phyloP scores from a whole-genome alignment of 2,329 filamentous ascomycete genomes.

The Fusarium penzigii region DNA sequence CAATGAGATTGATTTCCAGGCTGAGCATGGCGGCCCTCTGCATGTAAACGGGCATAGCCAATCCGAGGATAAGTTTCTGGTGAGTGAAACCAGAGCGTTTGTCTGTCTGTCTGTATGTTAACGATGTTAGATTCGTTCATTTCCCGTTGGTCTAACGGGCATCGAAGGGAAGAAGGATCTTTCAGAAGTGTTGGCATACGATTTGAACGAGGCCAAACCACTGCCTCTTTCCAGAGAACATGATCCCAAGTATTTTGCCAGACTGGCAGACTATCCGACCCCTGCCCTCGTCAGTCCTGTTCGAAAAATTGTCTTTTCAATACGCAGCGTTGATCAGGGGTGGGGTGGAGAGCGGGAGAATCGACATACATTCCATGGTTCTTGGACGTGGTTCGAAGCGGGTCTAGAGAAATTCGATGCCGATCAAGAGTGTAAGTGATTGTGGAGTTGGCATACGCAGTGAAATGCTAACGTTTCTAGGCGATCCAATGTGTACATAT shows the following conservation, averaged over 20 bases:
- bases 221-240: slow-evolving; percentile 28
- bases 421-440: slow-evolving; percentile 29
- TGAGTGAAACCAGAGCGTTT: slow-evolving; percentile 18
- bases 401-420: slow-evolving; percentile 58
- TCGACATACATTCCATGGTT: slow-evolving; percentile 45
- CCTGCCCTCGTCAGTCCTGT: slow-evolving; percentile 50
- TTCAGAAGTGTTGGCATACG: slow-evolving; percentile 32
- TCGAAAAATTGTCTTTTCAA: slow-evolving; percentile 62
- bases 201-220: slow-evolving; percentile 31
- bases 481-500: slow-evolving; percentile 32
- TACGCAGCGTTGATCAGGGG: slow-evolving; percentile 60
- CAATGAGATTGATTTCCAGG: slow-evolving; percentile 32
- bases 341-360: slow-evolving; percentile 42
- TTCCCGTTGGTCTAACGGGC: slow-evolving; percentile 39
- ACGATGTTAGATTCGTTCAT: slow-evolving; percentile 36
- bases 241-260: slow-evolving; percentile 32
- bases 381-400: slow-evolving; percentile 65
- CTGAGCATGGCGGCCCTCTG: slow-evolving; percentile 23
- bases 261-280: slow-evolving; percentile 40
- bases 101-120: slow-evolving; percentile 2
- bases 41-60: slow-evolving; percentile 24
- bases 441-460: fast-evolving
- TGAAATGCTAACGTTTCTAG: slow-evolving; percentile 14
- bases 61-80: slow-evolving; percentile 36
- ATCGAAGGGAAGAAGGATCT: slow-evolving; percentile 28